phyloP scores from a whole-genome alignment of 441 rosid species.

The Erodium texanum region DNA sequence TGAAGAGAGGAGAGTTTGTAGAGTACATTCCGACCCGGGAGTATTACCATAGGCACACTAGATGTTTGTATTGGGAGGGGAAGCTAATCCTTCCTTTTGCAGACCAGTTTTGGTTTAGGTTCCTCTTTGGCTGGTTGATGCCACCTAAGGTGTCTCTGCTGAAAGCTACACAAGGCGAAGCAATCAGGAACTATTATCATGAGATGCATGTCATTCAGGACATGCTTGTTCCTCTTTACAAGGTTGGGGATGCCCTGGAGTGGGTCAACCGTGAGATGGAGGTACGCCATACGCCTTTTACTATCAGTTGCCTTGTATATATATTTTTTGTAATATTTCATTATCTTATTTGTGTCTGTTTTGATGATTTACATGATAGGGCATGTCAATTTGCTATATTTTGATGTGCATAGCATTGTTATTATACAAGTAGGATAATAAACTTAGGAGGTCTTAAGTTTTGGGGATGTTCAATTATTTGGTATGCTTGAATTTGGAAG shows the following conservation, averaged over 20 bases:
- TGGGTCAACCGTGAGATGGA: slow-evolving; percentile 94
- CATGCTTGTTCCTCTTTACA: slow-evolving; percentile 95
- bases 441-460: not conserved
- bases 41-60: slow-evolving; percentile 92
- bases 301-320: not conserved
- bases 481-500: not conserved
- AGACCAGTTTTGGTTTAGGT: slow-evolving; percentile 96
- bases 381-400: not conserved
- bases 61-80: slow-evolving; percentile 98
- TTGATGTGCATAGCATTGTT: not conserved
- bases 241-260: slow-evolving; percentile 86
- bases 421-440: not conserved
- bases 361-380: not conserved
- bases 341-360: not conserved
- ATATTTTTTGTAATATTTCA: not conserved
- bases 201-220: slow-evolving; percentile 97
- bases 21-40: slow-evolving; percentile 94
- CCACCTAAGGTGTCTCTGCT: slow-evolving; percentile 98
- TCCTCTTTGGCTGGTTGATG: slow-evolving; percentile 91
- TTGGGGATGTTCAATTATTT: not conserved
- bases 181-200: slow-evolving; percentile 91
- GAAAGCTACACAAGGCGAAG: slow-evolving; percentile 99
- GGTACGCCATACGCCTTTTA: slow-evolving; percentile 47
- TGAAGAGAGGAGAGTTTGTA: slow-evolving; percentile 79
- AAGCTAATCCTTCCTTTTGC: slow-evolving; percentile 94